phyloP scores from a whole-genome alignment of 352 stramenopile genomes.

The Pythium pectinolyticum region DNA sequence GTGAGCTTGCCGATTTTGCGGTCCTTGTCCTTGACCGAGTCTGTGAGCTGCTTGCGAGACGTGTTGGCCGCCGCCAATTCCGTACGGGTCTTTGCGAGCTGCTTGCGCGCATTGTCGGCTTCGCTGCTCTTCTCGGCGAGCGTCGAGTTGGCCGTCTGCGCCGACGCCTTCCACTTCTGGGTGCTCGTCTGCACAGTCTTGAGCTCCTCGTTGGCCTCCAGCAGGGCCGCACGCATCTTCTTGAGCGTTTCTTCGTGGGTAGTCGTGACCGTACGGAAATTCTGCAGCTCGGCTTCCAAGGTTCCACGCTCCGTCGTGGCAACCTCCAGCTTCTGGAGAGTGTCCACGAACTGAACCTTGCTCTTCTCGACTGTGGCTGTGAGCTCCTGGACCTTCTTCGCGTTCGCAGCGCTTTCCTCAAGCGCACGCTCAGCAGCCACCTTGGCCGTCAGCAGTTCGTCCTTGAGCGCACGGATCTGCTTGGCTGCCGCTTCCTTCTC shows the following conservation, averaged over 20 bases:
- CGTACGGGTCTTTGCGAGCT: slow-evolving; percentile 48
- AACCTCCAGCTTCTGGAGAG: slow-evolving; percentile 39
- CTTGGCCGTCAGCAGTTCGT: slow-evolving; percentile 48
- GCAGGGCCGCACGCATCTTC: slow-evolving; percentile 64
- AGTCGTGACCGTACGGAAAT: slow-evolving; percentile 36
- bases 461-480: slow-evolving; percentile 48
- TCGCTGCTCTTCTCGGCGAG: slow-evolving; percentile 70
- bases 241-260: slow-evolving; percentile 70
- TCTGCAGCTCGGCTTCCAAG: slow-evolving; percentile 40
- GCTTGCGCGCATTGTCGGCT: slow-evolving; percentile 63
- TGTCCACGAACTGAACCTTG: slow-evolving; percentile 36
- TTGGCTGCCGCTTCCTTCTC: slow-evolving; percentile 45
- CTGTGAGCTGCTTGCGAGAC: slow-evolving; percentile 47
- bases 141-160: slow-evolving; percentile 55
- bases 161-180: slow-evolving; percentile 75
- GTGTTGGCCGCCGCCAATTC: slow-evolving; percentile 48
- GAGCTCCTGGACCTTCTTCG: slow-evolving; percentile 40
- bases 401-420: slow-evolving; percentile 32
- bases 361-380: slow-evolving; percentile 32
- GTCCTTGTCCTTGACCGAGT: slow-evolving; percentile 66
- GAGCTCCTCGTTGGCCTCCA: slow-evolving; percentile 74
- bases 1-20: slow-evolving; percentile 68
- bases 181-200: slow-evolving; percentile 65
- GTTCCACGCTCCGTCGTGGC: slow-evolving; percentile 30
- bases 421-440: slow-evolving; percentile 39